Percentiles rank a stretch among this genome's conserved stretches.
Evolutionary conservation across 441 rosid species (phyloP).

Genomic region (Geranium incanum): DNA sequence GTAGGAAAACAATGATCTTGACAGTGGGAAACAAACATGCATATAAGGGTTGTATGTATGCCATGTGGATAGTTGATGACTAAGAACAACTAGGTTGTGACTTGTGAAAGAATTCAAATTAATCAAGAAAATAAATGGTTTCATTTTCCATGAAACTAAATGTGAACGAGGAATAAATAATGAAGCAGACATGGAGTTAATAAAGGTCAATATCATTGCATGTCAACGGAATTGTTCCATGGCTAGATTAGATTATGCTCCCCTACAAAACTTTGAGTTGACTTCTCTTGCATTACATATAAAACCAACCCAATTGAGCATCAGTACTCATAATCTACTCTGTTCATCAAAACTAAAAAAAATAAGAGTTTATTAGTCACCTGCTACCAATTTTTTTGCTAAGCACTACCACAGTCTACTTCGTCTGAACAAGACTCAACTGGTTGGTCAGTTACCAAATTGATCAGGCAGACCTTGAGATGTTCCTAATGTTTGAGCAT

Average conservation of each 20-base stretch:
- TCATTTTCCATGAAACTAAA: neutral
- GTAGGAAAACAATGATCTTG: too few relatives aligned
- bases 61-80: too few relatives aligned
- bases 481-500: slow-evolving; percentile 5
- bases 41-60: too few relatives aligned
- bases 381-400: neutral
- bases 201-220: neutral
- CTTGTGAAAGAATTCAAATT: too few relatives aligned
- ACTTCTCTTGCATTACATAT: neutral
- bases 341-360: neutral
- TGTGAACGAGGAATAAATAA: neutral
- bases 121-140: neutral
- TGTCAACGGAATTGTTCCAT: neutral
- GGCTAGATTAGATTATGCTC: slow-evolving; percentile 10
- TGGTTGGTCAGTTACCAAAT: slow-evolving; percentile 10
- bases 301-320: slow-evolving; percentile 25
- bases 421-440: neutral
- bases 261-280: slow-evolving; percentile 26
- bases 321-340: slow-evolving; percentile 7
- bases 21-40: too few relatives aligned
- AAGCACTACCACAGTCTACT: neutral
- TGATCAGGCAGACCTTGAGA: slow-evolving; percentile 5
- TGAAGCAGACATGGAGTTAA: neutral
- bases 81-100: too few relatives aligned
- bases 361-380: slow-evolving; percentile 9